Evolutionary conservation across 2,329 filamentous ascomycete species (phyloP), one percentile per base, ranked within the genome.

Genomic region (Phaeosphaeria sp.): DNA sequence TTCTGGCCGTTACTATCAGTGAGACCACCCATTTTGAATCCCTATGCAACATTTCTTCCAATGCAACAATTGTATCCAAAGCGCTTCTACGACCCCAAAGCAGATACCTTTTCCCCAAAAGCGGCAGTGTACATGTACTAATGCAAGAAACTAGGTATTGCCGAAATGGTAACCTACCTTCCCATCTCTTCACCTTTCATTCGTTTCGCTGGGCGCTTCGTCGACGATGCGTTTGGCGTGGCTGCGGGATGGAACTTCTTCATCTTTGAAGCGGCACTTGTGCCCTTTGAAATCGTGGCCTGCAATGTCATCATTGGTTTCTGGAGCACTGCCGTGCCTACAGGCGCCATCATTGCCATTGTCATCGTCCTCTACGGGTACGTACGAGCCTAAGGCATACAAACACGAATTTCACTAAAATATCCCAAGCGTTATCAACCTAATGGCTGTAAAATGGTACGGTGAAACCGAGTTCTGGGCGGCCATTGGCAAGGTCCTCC

Each of bases 161-260:
- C 89, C 13, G 90, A 92, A 73, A 91, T 92, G 89, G 89, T 91
- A 7, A 90, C 89, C 0, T 91, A 90, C 63, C 79, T 91, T 2
- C 90, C 90, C 7, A 90, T 93, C 53, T 91, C 89, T 0, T 91
- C 89, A 42, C 89, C 90, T 0, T 93, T 93, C 73, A 90, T 93
- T 70, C 87, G 89, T 23, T 91, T 93, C 67, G 90, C 90, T 3
- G 89, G 89, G 15, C 85, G 89, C 47, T 92, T 87, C 64, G 89
- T 92, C 27, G 90, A 92, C 64, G 89, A 91, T 63, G 88, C 89
- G 2, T 90, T 92, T 58, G 89, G 89, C 0, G 89, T 91, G 55
- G 88, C 88, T 6, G 85, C 87, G 1, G 89, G 89, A 5, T 91
- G 89, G 85, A 91, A 91, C 72, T 91, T 90, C 66, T 90, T 90